Conservation (phyloP, 176 grass and related monocot genomes). For the Bromus sterilis region DNA sequence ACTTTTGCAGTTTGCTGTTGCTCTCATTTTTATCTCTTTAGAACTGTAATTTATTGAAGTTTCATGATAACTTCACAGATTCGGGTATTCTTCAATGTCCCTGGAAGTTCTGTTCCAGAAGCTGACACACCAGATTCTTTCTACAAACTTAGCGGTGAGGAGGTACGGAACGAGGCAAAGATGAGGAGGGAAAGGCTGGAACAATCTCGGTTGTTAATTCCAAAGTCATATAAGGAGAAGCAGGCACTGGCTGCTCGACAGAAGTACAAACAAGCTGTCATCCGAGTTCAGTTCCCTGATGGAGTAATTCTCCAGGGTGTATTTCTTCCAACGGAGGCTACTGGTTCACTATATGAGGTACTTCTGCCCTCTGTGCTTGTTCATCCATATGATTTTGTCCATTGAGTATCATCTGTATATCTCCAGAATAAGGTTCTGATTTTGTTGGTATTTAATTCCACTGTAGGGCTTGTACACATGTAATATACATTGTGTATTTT, state of each 20-base stretch:
- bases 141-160: constrained; percentile 53
- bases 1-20: neutral
- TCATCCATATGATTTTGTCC: constrained; percentile 1
- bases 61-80: constrained; percentile 38
- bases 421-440: neutral
- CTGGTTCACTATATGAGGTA: constrained; percentile 77
- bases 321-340: constrained; percentile 74
- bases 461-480: neutral
- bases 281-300: constrained; percentile 92
- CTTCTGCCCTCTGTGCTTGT: neutral
- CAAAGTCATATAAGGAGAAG: constrained; percentile 91
- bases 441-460: neutral
- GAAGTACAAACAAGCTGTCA: constrained; percentile 59
- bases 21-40: neutral
- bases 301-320: constrained; percentile 77
- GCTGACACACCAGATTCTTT: constrained; percentile 82
- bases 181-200: constrained; percentile 76
- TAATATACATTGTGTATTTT: neutral
- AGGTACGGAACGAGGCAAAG: constrained; percentile 72
- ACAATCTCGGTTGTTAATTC: constrained; percentile 74
- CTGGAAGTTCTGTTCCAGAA: constrained; percentile 47
- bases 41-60: constrained; percentile 6
- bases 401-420: neutral
- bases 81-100: constrained; percentile 60
- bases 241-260: constrained; percentile 60